Conservation (phyloP, 2,329 filamentous ascomycete species). For the Aspergillus piperis region DNA sequence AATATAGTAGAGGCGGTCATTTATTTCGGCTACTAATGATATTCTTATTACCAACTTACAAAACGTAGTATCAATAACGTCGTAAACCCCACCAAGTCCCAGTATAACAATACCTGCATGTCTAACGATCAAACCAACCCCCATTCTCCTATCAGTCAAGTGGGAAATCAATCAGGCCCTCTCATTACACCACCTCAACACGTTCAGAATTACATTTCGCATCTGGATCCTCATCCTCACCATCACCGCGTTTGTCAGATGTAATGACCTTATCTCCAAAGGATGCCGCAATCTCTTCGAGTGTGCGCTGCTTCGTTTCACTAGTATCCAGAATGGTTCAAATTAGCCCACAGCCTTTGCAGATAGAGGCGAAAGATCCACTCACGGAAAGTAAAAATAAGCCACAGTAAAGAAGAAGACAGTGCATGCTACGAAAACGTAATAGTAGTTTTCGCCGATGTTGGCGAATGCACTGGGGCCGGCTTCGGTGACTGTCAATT, state of each 20-base stretch:
- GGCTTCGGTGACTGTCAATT: conserved; percentile 51
- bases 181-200: conserved; percentile 20
- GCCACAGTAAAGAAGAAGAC: conserved; percentile 54
- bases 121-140: background rate
- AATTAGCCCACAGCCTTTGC: background rate
- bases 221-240: conserved; percentile 28
- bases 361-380: background rate
- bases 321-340: conserved; percentile 18
- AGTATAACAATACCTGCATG: too few relatives aligned
- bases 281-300: conserved; percentile 53
- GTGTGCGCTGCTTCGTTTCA: conserved; percentile 51
- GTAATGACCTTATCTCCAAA: conserved; percentile 51
- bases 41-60: too few relatives aligned
- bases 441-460: conserved; percentile 63
- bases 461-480: conserved; percentile 59
- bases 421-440: conserved; percentile 59
- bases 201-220: conserved; percentile 19
- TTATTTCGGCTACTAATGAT: too few relatives aligned
- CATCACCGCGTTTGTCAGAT: conserved; percentile 30
- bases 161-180: background rate
- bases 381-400: conserved; percentile 58
- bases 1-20: too few relatives aligned
- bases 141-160: background rate
- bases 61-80: too few relatives aligned
- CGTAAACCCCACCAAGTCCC: too few relatives aligned